Evolutionary conservation across 2,329 filamentous ascomycete species (phyloP).

Genomic region (Fusarium coicis): DNA sequence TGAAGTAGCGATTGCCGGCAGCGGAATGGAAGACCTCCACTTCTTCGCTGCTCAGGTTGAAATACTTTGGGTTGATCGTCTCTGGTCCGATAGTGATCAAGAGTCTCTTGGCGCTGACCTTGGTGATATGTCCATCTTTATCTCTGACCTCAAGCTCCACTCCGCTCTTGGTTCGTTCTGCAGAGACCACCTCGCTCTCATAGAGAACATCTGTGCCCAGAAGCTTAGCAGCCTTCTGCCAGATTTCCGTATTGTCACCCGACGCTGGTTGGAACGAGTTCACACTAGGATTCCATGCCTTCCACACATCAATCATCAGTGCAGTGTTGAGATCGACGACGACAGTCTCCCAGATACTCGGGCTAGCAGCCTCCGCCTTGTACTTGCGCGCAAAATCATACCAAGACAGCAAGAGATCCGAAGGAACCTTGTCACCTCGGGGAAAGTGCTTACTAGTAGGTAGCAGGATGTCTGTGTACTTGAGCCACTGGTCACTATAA

Average conservation of each 20-base stretch:
- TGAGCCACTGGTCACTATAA: not conserved
- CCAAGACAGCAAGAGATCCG: not conserved
- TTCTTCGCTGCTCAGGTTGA: not conserved
- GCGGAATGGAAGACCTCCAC: not conserved
- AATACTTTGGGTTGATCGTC: not conserved
- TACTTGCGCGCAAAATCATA: not conserved
- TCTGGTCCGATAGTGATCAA: not conserved
- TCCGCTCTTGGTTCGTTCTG: not conserved
- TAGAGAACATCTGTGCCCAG: not conserved
- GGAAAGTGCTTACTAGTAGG: not conserved
- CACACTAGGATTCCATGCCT: not conserved
- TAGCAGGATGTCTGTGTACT: not conserved
- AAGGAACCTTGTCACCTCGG: not conserved
- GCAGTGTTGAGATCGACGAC: not conserved
- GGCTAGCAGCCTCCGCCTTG: rapidly evolving
- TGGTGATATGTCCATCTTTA: not conserved
- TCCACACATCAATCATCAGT: not conserved
- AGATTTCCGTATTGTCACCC: not conserved
- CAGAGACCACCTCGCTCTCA: not conserved
- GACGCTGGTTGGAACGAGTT: not conserved
- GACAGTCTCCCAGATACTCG: not conserved
- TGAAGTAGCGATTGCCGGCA: not conserved
- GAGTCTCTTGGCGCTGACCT: not conserved
- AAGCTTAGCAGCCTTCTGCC: not conserved
- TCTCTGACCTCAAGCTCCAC: not conserved